Evolutionary conservation across 148 eudicot species (phyloP).

Genomic region (Silene conica): DNA sequence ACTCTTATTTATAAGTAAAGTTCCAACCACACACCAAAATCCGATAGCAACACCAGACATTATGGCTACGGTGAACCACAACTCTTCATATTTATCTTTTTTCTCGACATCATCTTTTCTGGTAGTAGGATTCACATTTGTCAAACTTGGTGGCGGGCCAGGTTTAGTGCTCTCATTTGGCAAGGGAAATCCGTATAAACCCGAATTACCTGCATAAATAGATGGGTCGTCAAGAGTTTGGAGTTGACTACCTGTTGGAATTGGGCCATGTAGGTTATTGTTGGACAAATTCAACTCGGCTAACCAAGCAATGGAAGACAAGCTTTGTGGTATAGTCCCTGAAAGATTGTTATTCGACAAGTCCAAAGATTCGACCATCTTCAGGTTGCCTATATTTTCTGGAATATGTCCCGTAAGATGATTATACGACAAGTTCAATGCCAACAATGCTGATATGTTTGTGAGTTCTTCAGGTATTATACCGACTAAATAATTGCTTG

Average conservation of each 20-base stretch:
- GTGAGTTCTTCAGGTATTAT: conserved; percentile 37
- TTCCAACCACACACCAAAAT: conserved; percentile 33
- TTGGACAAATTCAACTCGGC: conserved; percentile 19
- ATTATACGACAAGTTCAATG: conserved; percentile 26
- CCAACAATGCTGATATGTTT: conserved; percentile 6
- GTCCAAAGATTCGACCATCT: conserved; percentile 19
- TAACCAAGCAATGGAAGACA: conserved; percentile 12
- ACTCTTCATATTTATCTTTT: background rate
- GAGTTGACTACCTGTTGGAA: conserved; percentile 30
- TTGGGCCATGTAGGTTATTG: conserved; percentile 26
- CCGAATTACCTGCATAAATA: conserved; percentile 29
- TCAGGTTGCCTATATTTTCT: conserved; percentile 16
- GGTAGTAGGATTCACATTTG: background rate
- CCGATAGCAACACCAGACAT: conserved; percentile 26
- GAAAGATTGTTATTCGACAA: conserved; percentile 23
- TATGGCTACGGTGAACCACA: conserved; percentile 18
- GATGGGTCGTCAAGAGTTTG: conserved; percentile 29
- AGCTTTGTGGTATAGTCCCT: conserved; percentile 25
- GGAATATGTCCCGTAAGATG: conserved; percentile 26
- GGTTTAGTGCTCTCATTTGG: conserved; percentile 12
- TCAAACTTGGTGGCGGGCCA: background rate
- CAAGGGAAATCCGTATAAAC: conserved; percentile 40
- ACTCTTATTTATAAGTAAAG: conserved; percentile 16
- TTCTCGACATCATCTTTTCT: background rate
- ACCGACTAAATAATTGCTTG: conserved; percentile 33